These are phyloP conservation scores for Penicillium sp. DNA, from an alignment of 2,329 filamentous ascomycete genomes.

Conservation along the genomic window DNA sequence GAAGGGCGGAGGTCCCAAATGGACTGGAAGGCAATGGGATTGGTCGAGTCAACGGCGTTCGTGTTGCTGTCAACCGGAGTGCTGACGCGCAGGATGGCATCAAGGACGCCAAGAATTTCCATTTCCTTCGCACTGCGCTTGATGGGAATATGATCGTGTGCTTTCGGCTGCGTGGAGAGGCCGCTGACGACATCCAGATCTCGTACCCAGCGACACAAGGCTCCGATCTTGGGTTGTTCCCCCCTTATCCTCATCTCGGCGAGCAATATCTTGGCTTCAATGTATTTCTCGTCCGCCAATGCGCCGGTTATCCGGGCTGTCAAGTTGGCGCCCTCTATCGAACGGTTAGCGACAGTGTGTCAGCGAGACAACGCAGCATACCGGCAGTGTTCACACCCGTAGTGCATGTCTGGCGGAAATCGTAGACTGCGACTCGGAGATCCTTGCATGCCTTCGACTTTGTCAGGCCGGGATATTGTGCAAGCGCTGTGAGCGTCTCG, in stretches of 20 bases:
- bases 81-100: constrained; percentile 62
- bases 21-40: constrained; percentile 57
- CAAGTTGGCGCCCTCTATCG: constrained; percentile 56
- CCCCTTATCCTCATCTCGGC: constrained; percentile 68
- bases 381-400: constrained; percentile 61
- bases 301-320: constrained; percentile 66
- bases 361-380: constrained; percentile 23
- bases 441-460: constrained; percentile 68
- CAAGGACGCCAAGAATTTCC: constrained; percentile 60
- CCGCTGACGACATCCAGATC: constrained; percentile 68
- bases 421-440: constrained; percentile 63
- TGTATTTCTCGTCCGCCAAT: constrained; percentile 62
- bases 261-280: constrained; percentile 63
- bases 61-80: constrained; percentile 55
- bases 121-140: constrained; percentile 43
- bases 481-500: constrained; percentile 60
- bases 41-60: constrained; percentile 31
- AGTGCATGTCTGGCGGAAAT: constrained; percentile 66
- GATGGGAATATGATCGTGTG: constrained; percentile 25
- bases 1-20: constrained; percentile 59
- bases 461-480: constrained; percentile 59
- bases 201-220: constrained; percentile 69
- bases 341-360: constrained; percentile 7
- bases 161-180: constrained; percentile 55
- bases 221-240: constrained; percentile 64